Base-by-base conservation (phyloP, 2,329 filamentous ascomycete species). In the Colletotrichum liaoningense region DNA sequence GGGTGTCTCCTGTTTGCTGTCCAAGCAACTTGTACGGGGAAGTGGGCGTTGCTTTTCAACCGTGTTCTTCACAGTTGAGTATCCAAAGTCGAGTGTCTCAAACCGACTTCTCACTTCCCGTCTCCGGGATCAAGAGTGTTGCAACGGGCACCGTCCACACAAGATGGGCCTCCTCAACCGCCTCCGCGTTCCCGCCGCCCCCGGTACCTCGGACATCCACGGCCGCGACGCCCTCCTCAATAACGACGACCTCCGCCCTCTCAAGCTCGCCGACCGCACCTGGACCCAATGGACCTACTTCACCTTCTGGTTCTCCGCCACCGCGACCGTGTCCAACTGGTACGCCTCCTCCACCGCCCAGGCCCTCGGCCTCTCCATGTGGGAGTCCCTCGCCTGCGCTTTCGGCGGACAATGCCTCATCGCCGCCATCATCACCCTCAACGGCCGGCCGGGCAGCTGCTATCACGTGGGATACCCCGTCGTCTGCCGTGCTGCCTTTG, bases 311-410 rank as follows among this genome's bases (percentile, higher is more conserved):
- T 84, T 85, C 75, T 83, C 83, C 55, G 81, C 83, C 54, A 77
- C 79, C 8, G 81, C 81, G 35, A 83, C 83, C 26, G 82, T 84
- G 5, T 81, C 80, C 28, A 82, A 81, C 69, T 80, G 83, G 78
- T 83, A 86, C 77, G 79, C 81, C 16, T 81, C 80, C 2, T 81
- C 81, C 6, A 81, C 84, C 5, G 83, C 81, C 1, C 81, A 84
- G 75, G 79, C 84, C 2, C 74, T 84, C 9, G 86, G 86, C 11
- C 78, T 88, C 26, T 84, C 81, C 54, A 86, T 87, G 82, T 88
- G 86, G 86, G 86, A 88, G 75, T 82, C 83, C 16, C 72, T 88
- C 33, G 84, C 77, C 59, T 81, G 84, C 77, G 77, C 81, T 56
- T 77, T 83, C 35, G 83, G 80, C 5, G 87, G 86, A 55, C 81